Evolutionary conservation across 805 yeast species (phyloP), one percentile per base, ranked within the genome.

Genomic region (Ogataea degrootiae): DNA sequence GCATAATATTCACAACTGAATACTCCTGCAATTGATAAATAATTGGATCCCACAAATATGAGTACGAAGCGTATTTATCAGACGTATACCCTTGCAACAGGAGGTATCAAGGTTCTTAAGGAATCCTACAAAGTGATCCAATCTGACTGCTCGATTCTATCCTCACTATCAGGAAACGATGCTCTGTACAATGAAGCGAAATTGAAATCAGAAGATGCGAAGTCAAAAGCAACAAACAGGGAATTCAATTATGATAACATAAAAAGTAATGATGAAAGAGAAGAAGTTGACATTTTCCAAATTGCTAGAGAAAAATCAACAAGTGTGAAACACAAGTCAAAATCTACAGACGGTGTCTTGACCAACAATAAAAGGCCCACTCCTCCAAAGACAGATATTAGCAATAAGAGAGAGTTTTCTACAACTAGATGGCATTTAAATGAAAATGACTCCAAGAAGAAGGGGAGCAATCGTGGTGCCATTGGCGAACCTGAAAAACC

Each of bases 401-500:
- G 54, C 4, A 58, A 57, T 41, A 53, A 51, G 26, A 50, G 64
- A 41, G 56, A 56, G 35, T 59, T 58, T 31, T 46, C 59, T 4
- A 50, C 59, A 7, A 15, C 40, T 9, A 41, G 51, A 26, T 17
- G 11, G 5, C 7, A 43, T 3, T 37, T 33, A 4, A 19, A 39
- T 15, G 37, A 55, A 44, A 40, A 38, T 29, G 43, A 48, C 17
- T 34, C 46, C 22, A 17, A 21, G 12, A 34, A 26, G 19, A 29
- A 40, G 22, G 12, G 12, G 12, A 9, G 31, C 31, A 26, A 26
- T 26, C 31, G 31, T 23, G 29, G 29, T 19, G 50, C 60, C 1
- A 49, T 67, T 34, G 73, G 73, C 1, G 62, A 57, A 45, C 59
- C 63, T n/a, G 63, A 57, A 7, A 63, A 62, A 46, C 66, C 66